Percentiles rank a stretch among this genome's conserved stretches.
phyloP scores from a whole-genome alignment of 164 flowering plant genomes.

The Nymphaea thermarum region DNA sequence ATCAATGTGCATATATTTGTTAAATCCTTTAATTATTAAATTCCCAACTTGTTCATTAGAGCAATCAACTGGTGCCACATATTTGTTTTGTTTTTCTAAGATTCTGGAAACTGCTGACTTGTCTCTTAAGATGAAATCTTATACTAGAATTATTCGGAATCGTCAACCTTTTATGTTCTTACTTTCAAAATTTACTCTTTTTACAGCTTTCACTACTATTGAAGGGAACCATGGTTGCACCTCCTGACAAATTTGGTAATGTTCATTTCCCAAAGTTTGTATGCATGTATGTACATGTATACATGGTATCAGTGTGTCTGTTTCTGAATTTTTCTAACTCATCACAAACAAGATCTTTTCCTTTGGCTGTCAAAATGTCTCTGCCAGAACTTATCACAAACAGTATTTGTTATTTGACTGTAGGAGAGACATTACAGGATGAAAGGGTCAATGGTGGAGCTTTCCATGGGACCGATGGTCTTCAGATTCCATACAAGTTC shows the following conservation, averaged over 20 bases:
- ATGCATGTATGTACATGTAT: too few relatives aligned
- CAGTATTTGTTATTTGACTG: not conserved
- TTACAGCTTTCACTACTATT: constrained; percentile 76
- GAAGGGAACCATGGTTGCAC: constrained; percentile 96
- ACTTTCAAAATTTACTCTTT: not conserved
- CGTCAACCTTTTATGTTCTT: not conserved
- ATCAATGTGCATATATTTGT: not conserved
- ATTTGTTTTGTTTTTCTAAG: too few relatives aligned
- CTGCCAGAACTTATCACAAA: too few relatives aligned
- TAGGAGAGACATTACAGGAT: constrained; percentile 93
- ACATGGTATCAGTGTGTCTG: too few relatives aligned
- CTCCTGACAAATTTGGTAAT: constrained; percentile 96
- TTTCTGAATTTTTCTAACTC: not conserved
- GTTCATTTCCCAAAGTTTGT: not conserved
- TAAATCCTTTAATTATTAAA: too few relatives aligned
- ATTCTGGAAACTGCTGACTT: too few relatives aligned
- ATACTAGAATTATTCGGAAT: too few relatives aligned
- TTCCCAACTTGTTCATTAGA: too few relatives aligned
- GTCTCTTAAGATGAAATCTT: too few relatives aligned
- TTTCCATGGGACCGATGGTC: constrained; percentile 67
- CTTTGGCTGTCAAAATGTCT: not conserved
- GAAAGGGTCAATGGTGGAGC: constrained; percentile 89
- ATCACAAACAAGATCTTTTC: not conserved
- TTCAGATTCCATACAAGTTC: constrained; percentile 80
- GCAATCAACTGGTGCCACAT: too few relatives aligned